Percentiles rank a stretch among this genome's conserved stretches.
Evolutionary conservation across 164 flowering plant species (phyloP).

Genomic region (Cinnamomum micranthum): DNA sequence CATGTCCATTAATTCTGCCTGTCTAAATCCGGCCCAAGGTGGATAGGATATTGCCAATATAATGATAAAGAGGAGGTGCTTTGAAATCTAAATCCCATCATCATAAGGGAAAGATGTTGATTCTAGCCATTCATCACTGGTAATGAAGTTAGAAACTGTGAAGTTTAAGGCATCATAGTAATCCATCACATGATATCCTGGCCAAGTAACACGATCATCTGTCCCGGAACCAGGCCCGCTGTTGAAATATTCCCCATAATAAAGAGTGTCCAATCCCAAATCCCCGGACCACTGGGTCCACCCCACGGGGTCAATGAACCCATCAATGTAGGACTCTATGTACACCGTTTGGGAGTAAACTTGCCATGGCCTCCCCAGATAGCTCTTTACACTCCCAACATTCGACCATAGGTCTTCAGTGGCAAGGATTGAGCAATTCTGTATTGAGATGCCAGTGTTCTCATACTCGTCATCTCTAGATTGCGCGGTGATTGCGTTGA

Average conservation of each 20-base stretch:
- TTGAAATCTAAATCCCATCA: neutral
- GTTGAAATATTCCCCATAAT: constrained; percentile 73
- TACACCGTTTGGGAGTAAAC: constrained; percentile 52
- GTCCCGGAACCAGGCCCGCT: constrained; percentile 59
- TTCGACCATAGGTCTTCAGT: constrained; percentile 42
- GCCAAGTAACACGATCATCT: constrained; percentile 56
- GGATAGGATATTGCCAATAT: neutral
- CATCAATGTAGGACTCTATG: constrained; percentile 64
- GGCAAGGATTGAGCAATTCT: constrained; percentile 62
- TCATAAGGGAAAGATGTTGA: constrained; percentile 68
- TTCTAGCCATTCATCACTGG: constrained; percentile 64
- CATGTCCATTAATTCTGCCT: neutral
- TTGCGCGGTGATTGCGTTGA: constrained; percentile 70
- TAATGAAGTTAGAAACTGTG: constrained; percentile 56
- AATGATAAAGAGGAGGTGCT: neutral
- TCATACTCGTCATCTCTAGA: constrained; percentile 49
- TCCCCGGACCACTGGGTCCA: constrained; percentile 63
- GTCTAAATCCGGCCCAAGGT: too few relatives aligned
- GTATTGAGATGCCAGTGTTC: constrained; percentile 72
- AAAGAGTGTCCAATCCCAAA: constrained; percentile 43
- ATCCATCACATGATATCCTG: constrained; percentile 63
- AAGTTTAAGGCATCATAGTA: constrained; percentile 55
- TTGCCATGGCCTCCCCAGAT: constrained; percentile 84
- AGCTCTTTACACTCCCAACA: constrained; percentile 36
- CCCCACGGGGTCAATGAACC: constrained; percentile 48